Evolutionary conservation across 2,329 filamentous ascomycete genomes (phyloP).

Genomic region (Eutypella sp.): DNA sequence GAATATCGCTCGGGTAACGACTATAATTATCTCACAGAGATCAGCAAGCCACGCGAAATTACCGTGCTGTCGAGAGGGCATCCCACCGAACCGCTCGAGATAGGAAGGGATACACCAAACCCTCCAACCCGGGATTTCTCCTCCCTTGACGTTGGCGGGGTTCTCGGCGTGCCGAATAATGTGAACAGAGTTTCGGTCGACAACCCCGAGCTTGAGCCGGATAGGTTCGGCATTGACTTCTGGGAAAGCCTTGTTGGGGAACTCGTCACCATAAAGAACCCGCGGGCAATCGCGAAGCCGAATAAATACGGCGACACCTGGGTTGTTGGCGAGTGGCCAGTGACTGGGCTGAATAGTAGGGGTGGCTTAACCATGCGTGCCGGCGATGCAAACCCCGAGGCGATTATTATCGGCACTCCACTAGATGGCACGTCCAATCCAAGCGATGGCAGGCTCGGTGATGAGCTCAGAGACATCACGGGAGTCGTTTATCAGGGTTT

Average conservation of each 20-base stretch:
- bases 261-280: constrained; percentile 57
- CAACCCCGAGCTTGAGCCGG: constrained; percentile 59
- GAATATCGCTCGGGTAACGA: constrained; percentile 51
- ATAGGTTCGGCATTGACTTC: constrained; percentile 63
- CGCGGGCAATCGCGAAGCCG: constrained; percentile 53
- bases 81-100: constrained; percentile 50
- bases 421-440: constrained; percentile 62
- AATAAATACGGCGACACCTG: constrained; percentile 65
- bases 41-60: constrained; percentile 50
- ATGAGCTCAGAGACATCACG: constrained; percentile 59
- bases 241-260: constrained; percentile 68
- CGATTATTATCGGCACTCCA: constrained; percentile 59
- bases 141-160: constrained; percentile 57
- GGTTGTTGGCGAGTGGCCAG: constrained; percentile 61
- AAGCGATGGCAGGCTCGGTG: constrained; percentile 56
- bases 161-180: constrained; percentile 62
- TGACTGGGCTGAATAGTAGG: constrained; percentile 56
- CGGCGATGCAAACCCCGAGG: constrained; percentile 64
- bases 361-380: constrained; percentile 60
- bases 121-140: constrained; percentile 60
- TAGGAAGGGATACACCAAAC: constrained; percentile 47
- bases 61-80: constrained; percentile 49
- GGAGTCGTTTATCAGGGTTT: constrained; percentile 63
- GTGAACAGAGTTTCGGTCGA: constrained; percentile 48
- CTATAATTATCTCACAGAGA: constrained; percentile 61